Base-by-base conservation (phyloP, 768 basidiomycete species). In the Mycena galopus region DNA sequence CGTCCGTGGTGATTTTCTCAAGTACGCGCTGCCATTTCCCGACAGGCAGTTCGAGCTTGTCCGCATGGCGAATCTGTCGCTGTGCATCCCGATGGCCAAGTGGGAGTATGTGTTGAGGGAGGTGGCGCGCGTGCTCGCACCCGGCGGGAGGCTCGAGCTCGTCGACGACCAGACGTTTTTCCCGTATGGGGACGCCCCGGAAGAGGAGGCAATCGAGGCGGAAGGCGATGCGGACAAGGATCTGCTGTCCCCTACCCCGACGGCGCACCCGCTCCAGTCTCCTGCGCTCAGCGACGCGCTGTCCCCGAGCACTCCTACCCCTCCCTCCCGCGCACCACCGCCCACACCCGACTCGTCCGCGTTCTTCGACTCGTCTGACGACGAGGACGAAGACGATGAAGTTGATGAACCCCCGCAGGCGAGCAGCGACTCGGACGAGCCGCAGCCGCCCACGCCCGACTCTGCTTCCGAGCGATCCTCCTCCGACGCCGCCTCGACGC, bases 131-230 rank as follows among this genome's bases (percentile, higher is more conserved):
- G 86, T 95, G 12, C 84, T 95, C 17, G 82, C 81, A 16, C 84
- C 84, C 8, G 88, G 86, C 19, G 94, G 94, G 4, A 86, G 88
- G 11, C 81, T 95, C 3, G 94, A 96, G 79, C 76, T 94, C 58
- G 89, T 95, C 61, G 92, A 94, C 79, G 94, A 95, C 79, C 82
- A 92, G 75, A 81, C 93, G 37, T 79, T 88, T 73, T 94, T 93
- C 75, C 91, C 93, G 1, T 90, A 88, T 69, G 83, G 86, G n/a
- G 39, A 75, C 72, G 47, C 78, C 68, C 67, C 82, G 50, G 39
- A 77, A 71, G 71, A 72, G 42, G 74, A 75, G 55, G 51, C 63
- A 19, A 8, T 21, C 33, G 47, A 70, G 58, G 59, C 19, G 11
- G 56, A 32, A 19, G 56, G n/a, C 25, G 65, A 56, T 16, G n/a